Conservation (phyloP, 257 asterid species). For the Penstemon barbatus region DNA sequence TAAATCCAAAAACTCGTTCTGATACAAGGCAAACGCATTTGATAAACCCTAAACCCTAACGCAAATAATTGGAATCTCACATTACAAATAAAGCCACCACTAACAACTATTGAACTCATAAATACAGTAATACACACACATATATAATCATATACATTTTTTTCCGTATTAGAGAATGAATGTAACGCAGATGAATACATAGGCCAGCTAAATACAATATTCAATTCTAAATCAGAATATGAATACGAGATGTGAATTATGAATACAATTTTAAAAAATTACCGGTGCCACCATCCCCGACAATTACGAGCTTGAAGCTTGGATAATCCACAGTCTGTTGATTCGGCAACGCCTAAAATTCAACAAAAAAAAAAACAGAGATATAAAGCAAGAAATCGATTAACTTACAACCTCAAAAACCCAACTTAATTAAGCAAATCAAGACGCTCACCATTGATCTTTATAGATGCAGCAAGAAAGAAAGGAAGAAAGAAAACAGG, state of each 20-base stretch:
- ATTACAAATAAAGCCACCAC: too few relatives aligned
- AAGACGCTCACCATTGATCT: conserved; percentile 17
- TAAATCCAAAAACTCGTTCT: too few relatives aligned
- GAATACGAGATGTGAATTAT: not conserved
- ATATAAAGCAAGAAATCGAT: not conserved
- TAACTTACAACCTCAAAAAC: not conserved
- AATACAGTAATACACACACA: too few relatives aligned
- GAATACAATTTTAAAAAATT: not conserved
- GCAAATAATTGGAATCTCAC: too few relatives aligned
- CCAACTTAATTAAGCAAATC: not conserved
- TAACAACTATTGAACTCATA: too few relatives aligned
- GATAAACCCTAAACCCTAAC: conserved; percentile 11
- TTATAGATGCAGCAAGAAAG: not conserved
- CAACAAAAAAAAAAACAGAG: not conserved
- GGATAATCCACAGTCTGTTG: conserved; percentile 55
- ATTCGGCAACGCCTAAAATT: conserved; percentile 43
- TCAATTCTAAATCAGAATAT: too few relatives aligned
- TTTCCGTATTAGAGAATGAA: too few relatives aligned
- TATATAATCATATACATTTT: too few relatives aligned
- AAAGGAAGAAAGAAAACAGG: too few relatives aligned
- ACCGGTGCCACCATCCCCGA: conserved; percentile 62
- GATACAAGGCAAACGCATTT: too few relatives aligned
- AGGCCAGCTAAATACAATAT: too few relatives aligned
- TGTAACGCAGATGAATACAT: too few relatives aligned
- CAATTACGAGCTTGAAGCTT: conserved; percentile 59